Percentiles rank a stretch among this genome's conserved stretches.
Conservation (phyloP, 257 asterid species). For the Dorcoceras hygrometricum region DNA sequence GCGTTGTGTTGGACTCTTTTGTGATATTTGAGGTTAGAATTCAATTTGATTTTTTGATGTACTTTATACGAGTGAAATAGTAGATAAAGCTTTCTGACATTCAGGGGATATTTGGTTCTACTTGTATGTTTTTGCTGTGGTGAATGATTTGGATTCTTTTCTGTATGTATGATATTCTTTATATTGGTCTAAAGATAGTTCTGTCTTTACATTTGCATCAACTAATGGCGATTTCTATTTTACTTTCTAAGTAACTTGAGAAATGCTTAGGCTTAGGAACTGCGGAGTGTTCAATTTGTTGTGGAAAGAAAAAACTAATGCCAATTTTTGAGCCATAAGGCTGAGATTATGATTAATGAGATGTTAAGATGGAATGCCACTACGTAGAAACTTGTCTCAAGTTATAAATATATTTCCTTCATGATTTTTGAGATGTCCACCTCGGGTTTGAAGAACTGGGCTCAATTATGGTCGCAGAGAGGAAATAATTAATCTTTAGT, state of each 20-base stretch:
- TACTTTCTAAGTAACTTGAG: conserved; percentile 2
- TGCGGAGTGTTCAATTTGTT: neutral
- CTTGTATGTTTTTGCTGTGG: conserved; percentile 11
- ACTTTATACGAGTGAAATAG: neutral
- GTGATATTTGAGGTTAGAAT: conserved; percentile 25
- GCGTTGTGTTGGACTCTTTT: conserved; percentile 14
- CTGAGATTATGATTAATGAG: neutral
- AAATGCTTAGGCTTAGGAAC: neutral
- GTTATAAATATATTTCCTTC: neutral
- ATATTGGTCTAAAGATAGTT: neutral
- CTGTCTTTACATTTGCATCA: conserved; percentile 1
- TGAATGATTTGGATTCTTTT: conserved; percentile 32
- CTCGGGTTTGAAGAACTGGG: neutral
- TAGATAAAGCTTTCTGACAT: conserved; percentile 16
- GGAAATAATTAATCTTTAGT: neutral
- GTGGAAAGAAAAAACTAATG: neutral
- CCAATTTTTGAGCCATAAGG: neutral
- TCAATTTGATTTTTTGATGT: conserved; percentile 15
- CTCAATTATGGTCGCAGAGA: neutral
- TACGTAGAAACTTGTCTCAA: neutral
- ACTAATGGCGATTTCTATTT: neutral
- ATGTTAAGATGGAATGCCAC: neutral
- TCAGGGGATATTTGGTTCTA: conserved; percentile 16
- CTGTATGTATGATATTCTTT: conserved; percentile 22
- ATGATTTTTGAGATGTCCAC: neutral